A percentile compares a stretch with the other conserved stretches of the same genome.
Evolutionary conservation across 306 rosid genomes (phyloP).

Genomic region (Fragaria vesca): DNA sequence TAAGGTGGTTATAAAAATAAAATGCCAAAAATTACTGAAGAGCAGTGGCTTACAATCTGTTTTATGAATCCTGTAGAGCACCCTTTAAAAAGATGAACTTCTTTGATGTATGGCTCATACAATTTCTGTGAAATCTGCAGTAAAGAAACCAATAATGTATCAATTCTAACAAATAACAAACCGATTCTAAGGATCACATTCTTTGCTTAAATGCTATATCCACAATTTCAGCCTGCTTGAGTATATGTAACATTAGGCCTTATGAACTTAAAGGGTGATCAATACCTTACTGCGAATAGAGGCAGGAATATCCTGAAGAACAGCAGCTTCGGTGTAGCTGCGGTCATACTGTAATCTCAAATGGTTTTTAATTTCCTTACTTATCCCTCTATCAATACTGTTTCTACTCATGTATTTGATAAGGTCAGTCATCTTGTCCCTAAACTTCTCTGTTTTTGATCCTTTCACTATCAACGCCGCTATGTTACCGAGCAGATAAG

Average conservation of each 20-base stretch:
- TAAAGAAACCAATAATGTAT: slow-evolving; percentile 6
- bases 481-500: slow-evolving; percentile 66
- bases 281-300: slow-evolving; percentile 56
- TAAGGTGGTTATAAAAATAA: not conserved
- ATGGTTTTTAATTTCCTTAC: slow-evolving; percentile 43
- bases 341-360: slow-evolving; percentile 49
- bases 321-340: slow-evolving; percentile 38
- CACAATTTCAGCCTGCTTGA: not conserved
- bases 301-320: slow-evolving; percentile 54
- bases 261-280: not conserved
- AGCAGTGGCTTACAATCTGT: slow-evolving; percentile 47
- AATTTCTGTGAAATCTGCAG: slow-evolving; percentile 53
- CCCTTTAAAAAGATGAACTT: slow-evolving; percentile 50
- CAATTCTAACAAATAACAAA: not conserved
- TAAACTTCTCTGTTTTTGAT: slow-evolving; percentile 61
- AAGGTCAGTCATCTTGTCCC: slow-evolving; percentile 58
- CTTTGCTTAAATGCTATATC: not conserved
- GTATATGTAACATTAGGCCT: not conserved
- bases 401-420: slow-evolving; percentile 46
- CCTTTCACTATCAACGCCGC: slow-evolving; percentile 65
- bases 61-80: slow-evolving; percentile 63
- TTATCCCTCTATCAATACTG: slow-evolving; percentile 37
- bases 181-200: not conserved
- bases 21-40: not conserved
- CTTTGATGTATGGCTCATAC: slow-evolving; percentile 46